phyloP scores from a whole-genome alignment of 2,329 filamentous ascomycete genomes.

The Rhynchosporium secalis region DNA sequence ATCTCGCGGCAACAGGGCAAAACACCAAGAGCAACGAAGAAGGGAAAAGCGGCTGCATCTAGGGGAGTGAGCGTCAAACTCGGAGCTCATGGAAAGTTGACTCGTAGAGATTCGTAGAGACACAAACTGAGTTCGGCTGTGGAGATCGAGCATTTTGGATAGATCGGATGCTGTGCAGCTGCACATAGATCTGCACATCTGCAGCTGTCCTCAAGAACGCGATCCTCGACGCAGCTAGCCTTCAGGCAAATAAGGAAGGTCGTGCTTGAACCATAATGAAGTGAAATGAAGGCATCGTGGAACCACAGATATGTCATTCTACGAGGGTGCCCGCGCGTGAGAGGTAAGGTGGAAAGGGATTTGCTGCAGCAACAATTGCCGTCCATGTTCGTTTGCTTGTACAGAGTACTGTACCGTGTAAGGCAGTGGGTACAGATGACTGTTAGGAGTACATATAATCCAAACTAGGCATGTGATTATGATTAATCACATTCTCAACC shows the following conservation, averaged over 20 bases:
- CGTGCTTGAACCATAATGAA: neutral
- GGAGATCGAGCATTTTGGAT: neutral
- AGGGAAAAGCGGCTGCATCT: neutral
- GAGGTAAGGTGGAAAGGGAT: neutral
- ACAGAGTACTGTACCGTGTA: neutral
- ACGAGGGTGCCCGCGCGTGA: neutral
- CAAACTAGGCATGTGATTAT: too few relatives aligned
- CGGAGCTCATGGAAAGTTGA: neutral
- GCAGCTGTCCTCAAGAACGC: neutral
- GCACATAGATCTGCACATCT: neutral
- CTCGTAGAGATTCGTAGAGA: neutral
- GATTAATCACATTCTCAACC: too few relatives aligned
- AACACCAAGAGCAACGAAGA: neutral
- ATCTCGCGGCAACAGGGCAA: neutral
- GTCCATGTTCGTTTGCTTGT: neutral
- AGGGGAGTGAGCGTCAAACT: neutral
- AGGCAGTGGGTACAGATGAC: too few relatives aligned
- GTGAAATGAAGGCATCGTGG: neutral
- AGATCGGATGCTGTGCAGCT: slow-evolving; percentile 1
- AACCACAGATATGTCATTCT: neutral
- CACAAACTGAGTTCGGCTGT: too few relatives aligned
- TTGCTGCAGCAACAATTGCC: neutral
- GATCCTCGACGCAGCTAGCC: neutral
- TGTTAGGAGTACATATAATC: too few relatives aligned
- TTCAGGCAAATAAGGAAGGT: neutral